Base-by-base conservation (phyloP, 148 eudicot genomes). In the Persicaria tinctoria region DNA sequence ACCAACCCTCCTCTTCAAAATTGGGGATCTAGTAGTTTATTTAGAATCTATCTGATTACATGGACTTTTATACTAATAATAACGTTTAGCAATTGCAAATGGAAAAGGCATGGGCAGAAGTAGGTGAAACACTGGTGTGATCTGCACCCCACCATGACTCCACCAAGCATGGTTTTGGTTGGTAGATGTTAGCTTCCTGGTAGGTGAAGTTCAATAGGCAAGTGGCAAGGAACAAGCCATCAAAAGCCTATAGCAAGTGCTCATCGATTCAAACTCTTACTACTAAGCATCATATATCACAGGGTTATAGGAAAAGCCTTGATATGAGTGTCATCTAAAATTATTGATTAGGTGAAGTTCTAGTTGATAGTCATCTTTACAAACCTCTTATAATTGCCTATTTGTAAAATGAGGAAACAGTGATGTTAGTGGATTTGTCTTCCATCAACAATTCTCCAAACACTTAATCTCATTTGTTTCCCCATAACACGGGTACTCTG, bases 141-240 rank as follows among this genome's bases (percentile, higher is more conserved):
- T 44, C 46, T 41, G 70, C 47, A 66, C 48, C 70, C 17, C 53
- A 50, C 53, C 41, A 32, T 32, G 41, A 50, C 53, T 2, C 53
- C 9, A 7, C 3, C 8, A 12, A 3, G 0, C 12, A 8, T 50
- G 53, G 53, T 50, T 14, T 5, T 41, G 48, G 70, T 66, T 66
- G 68, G 70, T 66, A 66, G 70, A 13, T 66, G 48, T 66, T 64
- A 64, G 70, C 70, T 64, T 64, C 46, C 45, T 12, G 70, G 38
- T 41, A 66, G 70, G 48, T 66, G 70, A 12, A 41, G 14, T 13
- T 5, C 47, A 41, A 5, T 38, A 41, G 8, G 70, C 70, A 66
- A 66, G 48, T 66, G 70, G 47, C 70, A 38, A 66, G 14, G 8
- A 66, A 13, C 70, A 14, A 14, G 47, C 70, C 44, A 17, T 64